phyloP scores from a whole-genome alignment of 306 rosid species.

The Quercus glauca region DNA sequence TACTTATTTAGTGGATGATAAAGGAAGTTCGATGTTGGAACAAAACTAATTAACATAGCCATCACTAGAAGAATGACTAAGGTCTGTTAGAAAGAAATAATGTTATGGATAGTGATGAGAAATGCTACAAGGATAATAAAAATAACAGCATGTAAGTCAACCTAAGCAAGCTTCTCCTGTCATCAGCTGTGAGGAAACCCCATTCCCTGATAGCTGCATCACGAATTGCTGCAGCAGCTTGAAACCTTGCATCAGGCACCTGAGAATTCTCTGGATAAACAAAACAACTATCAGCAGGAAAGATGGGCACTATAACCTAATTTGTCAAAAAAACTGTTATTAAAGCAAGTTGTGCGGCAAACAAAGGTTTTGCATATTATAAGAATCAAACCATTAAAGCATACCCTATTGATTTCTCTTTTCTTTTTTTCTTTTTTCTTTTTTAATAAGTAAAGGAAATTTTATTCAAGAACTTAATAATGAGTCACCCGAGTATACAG shows the following conservation, averaged over 20 bases:
- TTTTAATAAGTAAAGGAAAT: too few species aligned
- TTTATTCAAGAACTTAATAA: too few species aligned
- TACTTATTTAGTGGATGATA: conserved; percentile 24
- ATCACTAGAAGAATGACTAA: background rate
- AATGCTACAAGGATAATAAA: background rate
- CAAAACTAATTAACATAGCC: background rate
- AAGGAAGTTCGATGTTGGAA: conserved; percentile 9
- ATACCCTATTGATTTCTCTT: too few species aligned
- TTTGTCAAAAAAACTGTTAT: too few species aligned
- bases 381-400: too few species aligned
- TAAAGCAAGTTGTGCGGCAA: too few species aligned
- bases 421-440: too few species aligned
- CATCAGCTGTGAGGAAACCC: conserved; percentile 68
- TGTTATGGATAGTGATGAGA: background rate
- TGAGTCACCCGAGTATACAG: too few species aligned
- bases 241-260: conserved; percentile 83
- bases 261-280: conserved; percentile 69
- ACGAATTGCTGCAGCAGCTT: conserved; percentile 87
- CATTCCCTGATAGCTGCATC: conserved; percentile 97
- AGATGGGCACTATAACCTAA: background rate
- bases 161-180: conserved; percentile 81
- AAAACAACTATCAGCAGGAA: conserved; percentile 29
- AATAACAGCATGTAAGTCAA: conserved; percentile 15
- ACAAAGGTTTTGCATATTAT: too few species aligned
- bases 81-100: background rate